Evolutionary conservation across 345 rosid species (phyloP), one percentile per base, ranked within the genome.

Genomic region (Lumnitzera littorea): DNA sequence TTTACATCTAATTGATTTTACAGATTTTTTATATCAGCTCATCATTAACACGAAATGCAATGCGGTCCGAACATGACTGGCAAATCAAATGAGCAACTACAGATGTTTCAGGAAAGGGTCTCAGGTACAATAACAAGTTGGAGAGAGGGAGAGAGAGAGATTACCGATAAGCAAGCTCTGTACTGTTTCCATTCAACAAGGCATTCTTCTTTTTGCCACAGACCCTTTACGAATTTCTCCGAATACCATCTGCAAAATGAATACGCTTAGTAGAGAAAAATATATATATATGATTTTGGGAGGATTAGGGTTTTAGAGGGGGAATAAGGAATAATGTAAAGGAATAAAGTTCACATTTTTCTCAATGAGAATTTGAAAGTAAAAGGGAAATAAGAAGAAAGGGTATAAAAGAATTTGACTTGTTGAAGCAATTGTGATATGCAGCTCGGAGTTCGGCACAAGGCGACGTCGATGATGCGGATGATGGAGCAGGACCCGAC

Each of bases 381-480:
- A 51, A 50, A 16, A 49, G 14, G 9, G 29, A 9, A 50, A 8
- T 24, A 54, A 24, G 11, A 9, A 1, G 24, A 20, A 24, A 14
- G 46, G 17, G 2, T 12, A 16, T n/a, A 29, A 12, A 25, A 11
- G 46, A 25, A 55, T 11, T 2, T 13, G 24, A 87, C 96, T 74
- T 80, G 79, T 91, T 83, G 76, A 91, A 91, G 81, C 98, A 89
- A 64, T 70, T 79, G 77, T 89, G 73, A 68, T 87, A 89, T 75
- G 92, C 91, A 4, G 77, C 69, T 68, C 87, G 81, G 59, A 87
- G 81, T 65, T 75, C 70, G 15, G 92, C 91, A 61, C 96, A 87
- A n/a, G 84, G 82, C 0, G 92, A 84, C 4, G 95, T 82, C 56
- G 96, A 76, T n/a, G 83, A 69, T n/a, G 24, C 65, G 11, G 43